phyloP scores from a whole-genome alignment of 2,329 filamentous ascomycete genomes.

The Westerdykella sp. region DNA sequence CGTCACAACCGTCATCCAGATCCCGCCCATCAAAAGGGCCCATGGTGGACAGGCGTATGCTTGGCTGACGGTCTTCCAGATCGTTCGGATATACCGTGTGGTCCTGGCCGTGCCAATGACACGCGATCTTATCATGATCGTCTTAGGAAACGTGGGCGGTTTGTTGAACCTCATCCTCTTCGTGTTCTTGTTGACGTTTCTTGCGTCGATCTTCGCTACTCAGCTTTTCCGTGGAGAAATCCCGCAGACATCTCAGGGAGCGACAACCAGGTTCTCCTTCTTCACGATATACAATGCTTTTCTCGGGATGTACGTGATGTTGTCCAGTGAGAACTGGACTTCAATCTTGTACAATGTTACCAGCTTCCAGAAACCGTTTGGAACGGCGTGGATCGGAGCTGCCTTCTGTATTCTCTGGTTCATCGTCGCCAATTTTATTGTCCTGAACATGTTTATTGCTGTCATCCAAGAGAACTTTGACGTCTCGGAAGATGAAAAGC shows the following conservation, averaged over 20 bases:
- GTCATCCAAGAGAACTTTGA: conserved; percentile 99
- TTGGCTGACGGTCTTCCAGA: conserved; percentile 90
- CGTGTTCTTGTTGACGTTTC: conserved; percentile 89
- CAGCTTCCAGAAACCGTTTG: conserved; percentile 54
- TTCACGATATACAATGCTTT: conserved; percentile 92
- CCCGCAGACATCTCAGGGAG: conserved; percentile 55
- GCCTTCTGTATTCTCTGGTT: conserved; percentile 93
- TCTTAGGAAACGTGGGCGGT: conserved; percentile 87
- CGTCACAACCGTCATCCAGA: conserved; percentile 75
- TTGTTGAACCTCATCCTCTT: conserved; percentile 92
- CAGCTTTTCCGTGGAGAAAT: conserved; percentile 90
- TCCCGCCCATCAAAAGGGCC: conserved; percentile 70
- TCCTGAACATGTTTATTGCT: conserved; percentile 99
- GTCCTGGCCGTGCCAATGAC: conserved; percentile 86
- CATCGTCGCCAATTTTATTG: conserved; percentile 88
- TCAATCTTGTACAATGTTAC: conserved; percentile 77
- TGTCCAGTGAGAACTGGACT: conserved; percentile 97
- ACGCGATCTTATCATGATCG: conserved; percentile 73
- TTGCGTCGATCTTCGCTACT: conserved; percentile 86
- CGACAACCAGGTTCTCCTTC: conserved; percentile 68
- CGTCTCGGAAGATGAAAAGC: conserved; percentile 96
- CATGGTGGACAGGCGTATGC: conserved; percentile 60
- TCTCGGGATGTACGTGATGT: conserved; percentile 92
- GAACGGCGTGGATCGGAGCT: conserved; percentile 88
- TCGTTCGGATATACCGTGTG: conserved; percentile 83